Base-by-base conservation (phyloP, 495 filamentous ascomycete species). In the Daldinia decipiens region DNA sequence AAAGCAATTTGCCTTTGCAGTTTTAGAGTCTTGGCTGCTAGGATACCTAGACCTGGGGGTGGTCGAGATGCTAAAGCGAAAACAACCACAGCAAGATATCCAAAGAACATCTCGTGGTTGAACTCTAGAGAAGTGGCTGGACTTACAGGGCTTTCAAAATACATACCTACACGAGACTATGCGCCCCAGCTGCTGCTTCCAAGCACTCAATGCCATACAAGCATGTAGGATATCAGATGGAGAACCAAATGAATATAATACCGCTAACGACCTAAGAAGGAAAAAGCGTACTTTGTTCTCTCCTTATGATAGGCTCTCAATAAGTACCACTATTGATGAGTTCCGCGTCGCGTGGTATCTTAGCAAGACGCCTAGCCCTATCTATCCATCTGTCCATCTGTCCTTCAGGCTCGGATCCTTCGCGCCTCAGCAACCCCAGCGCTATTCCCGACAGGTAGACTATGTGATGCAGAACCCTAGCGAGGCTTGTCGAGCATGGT, bases 401-500 rank as follows among this genome's bases (percentile, higher is more conserved):
- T 19, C 9, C 43, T 47, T 24, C 19, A 47, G 51, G 39, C n/a
- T 27, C 11, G n/a, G 27, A 72, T 68, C 64, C 60, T 67, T 63
- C 59, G 63, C 50, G 52, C 54, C 59, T 39, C 31, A 59, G 52
- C 32, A 70, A 53, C 58, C 43, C 64, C 31, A 53, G 52, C 17
- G 34, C 45, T 47, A 21, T 43, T 40, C 43, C 38, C 32, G 32
- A 47, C 32, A 64, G 45, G 27, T 59, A 45, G 36, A 59, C 47
- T 45, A 31, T 58, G 45, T 58, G 59, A 70, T 59, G 17, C 40
- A n/a, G 21, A 47, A 8, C 6, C 17, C 43, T 47, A 21, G 43
- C 19, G 2, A 40, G 39, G 6, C 39, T 40, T 40, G 5, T 40
- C 39, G 39, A 40, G 8, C n/a, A 40, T 17, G 39, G 39, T 40